Percentiles rank a stretch among this genome's conserved stretches.
These are phyloP conservation scores for Spathaspora girioi DNA, from an alignment of 805 yeast genomes.

Conservation along the genomic window DNA sequence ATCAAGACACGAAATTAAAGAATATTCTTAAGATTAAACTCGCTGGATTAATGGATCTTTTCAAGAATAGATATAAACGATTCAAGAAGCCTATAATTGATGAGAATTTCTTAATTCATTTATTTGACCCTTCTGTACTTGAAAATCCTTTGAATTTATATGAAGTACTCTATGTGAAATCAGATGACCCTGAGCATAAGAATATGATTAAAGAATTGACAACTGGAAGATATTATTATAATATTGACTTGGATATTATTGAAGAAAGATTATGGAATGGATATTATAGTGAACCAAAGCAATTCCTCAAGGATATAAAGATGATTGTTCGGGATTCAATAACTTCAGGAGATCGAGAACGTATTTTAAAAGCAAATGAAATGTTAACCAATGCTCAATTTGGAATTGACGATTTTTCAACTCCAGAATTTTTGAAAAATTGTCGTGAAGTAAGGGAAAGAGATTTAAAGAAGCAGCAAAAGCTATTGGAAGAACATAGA, in stretches of 20 bases:
- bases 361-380: constrained; percentile 79
- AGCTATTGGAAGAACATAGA: constrained; percentile 35
- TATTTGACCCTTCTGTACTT: constrained; percentile 62
- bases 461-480: constrained; percentile 53
- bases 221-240: constrained; percentile 69
- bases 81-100: constrained; percentile 90
- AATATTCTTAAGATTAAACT: constrained; percentile 82
- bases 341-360: constrained; percentile 76
- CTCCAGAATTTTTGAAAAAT: constrained; percentile 66
- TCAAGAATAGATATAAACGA: constrained; percentile 81
- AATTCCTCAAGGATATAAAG: constrained; percentile 79
- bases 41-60: constrained; percentile 83
- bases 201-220: constrained; percentile 78
- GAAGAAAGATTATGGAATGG: constrained; percentile 98
- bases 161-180: constrained; percentile 41
- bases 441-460: constrained; percentile 72
- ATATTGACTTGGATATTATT: constrained; percentile 90
- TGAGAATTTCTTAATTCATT: constrained; percentile 64
- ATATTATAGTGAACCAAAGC: constrained; percentile 86
- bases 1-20: constrained; percentile 76
- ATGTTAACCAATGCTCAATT: constrained; percentile 96
- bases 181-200: constrained; percentile 43
- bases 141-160: constrained; percentile 34
- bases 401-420: constrained; percentile 83
- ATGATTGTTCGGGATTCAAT: constrained; percentile 78